A percentile compares a stretch with the other conserved stretches of the same genome.
Conservation (phyloP, 768 basidiomycete genomes). For the Trametopsis cervina region DNA sequence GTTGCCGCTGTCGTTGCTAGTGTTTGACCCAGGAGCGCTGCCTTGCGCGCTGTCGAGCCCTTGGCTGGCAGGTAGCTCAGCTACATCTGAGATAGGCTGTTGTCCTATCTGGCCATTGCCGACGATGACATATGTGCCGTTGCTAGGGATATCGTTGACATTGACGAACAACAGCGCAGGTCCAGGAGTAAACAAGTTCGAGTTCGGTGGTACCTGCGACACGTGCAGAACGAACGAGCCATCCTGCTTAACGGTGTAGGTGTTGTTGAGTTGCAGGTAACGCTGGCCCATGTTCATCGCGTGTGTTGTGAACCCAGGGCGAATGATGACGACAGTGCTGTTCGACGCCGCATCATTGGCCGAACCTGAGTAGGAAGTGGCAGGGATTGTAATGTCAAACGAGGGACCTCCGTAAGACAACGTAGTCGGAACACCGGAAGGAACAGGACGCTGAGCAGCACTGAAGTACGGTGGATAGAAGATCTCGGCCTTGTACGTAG, state of each 20-base stretch:
- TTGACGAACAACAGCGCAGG: constrained; percentile 80
- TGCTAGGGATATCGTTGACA: constrained; percentile 78
- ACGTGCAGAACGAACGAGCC: constrained; percentile 76
- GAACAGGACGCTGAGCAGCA: constrained; percentile 58
- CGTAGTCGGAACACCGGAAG: constrained; percentile 60
- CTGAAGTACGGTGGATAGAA: constrained; percentile 92
- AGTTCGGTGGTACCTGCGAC: constrained; percentile 75
- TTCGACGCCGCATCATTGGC: constrained; percentile 68
- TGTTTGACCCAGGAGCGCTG: constrained; percentile 24
- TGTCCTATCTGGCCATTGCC: constrained; percentile 73
- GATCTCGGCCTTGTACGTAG: constrained; percentile 75
- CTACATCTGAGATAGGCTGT: constrained; percentile 46
- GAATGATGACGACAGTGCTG: constrained; percentile 69
- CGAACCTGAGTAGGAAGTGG: constrained; percentile 57
- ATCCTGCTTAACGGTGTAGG: constrained; percentile 75
- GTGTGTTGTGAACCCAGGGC: constrained; percentile 83
- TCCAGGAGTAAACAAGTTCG: constrained; percentile 85
- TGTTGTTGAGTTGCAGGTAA: constrained; percentile 73
- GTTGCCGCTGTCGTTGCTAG: constrained; percentile 8
- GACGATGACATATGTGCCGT: constrained; percentile 68
- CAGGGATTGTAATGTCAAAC: constrained; percentile 70
- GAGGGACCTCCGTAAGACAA: constrained; percentile 77
- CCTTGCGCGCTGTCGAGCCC: constrained; percentile 32
- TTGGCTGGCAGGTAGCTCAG: constrained; percentile 43
- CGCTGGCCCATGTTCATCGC: constrained; percentile 89